phyloP scores from a whole-genome alignment of 1,139 yeast species.

The Blastobotrys elegans region DNA sequence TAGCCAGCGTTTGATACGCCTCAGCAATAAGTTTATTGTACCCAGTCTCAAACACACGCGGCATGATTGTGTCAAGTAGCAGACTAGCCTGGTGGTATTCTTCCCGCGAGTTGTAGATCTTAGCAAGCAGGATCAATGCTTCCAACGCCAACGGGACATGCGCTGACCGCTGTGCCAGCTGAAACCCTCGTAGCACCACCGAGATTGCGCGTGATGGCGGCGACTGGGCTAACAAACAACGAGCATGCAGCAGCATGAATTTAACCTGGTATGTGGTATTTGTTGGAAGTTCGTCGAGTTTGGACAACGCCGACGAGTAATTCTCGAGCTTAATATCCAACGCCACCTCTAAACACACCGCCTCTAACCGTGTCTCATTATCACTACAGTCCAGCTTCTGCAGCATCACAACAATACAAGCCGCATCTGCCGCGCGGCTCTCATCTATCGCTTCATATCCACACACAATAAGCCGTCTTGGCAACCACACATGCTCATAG shows the following conservation, averaged over 20 bases:
- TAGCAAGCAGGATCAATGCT: conserved; percentile 24
- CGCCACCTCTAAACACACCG: conserved; percentile 17
- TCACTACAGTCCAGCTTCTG: conserved; percentile 14
- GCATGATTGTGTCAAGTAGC: conserved; percentile 26
- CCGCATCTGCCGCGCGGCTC: conserved; percentile 18
- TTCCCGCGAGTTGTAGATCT: conserved; percentile 20
- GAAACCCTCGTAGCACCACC: conserved; percentile 20
- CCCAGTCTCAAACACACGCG: conserved; percentile 26
- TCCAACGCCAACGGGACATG: conserved; percentile 24
- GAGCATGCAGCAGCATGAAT: conserved; percentile 23
- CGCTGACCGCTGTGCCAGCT: conserved; percentile 23
- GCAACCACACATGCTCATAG: conserved; percentile 25
- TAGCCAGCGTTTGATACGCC: conserved; percentile 23
- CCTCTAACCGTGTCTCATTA: conserved; percentile 17
- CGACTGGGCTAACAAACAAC: conserved; percentile 20
- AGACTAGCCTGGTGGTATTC: conserved; percentile 24
- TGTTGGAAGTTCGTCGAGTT: conserved; percentile 10
- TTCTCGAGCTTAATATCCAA: conserved; percentile 21
- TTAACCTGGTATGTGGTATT: conserved; percentile 25
- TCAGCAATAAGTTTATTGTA: conserved; percentile 21
- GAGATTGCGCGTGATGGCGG: conserved; percentile 25
- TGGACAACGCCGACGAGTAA: conserved; percentile 17
- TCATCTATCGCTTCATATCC: conserved; percentile 19
- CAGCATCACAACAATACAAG: conserved; percentile 19
- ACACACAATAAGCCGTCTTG: conserved; percentile 19